A percentile compares a stretch with the other conserved stretches of the same genome.
phyloP scores from a whole-genome alignment of 768 basidiomycete genomes.

The Paxillus ammoniavirescens region DNA sequence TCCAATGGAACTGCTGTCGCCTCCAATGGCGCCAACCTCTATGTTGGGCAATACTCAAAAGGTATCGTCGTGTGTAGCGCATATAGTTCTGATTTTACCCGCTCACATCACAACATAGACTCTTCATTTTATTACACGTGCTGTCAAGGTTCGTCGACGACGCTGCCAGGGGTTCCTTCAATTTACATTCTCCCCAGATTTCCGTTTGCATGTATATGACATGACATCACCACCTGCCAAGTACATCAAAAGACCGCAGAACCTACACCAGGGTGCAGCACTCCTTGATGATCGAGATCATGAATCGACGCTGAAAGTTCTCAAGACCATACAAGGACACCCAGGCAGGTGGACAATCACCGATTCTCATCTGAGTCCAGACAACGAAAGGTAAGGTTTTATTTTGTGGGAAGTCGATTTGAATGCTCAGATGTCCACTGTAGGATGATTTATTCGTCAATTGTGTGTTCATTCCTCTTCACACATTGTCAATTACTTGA shows the following conservation, averaged over 20 bases:
- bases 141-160: constrained; percentile 58
- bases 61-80: constrained; percentile 36
- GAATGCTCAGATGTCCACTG: constrained; percentile 3
- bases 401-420: constrained; percentile 48
- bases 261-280: constrained; percentile 14
- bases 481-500: constrained; percentile 3
- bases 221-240: constrained; percentile 49
- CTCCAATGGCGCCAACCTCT: constrained; percentile 68
- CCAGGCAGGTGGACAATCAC: constrained; percentile 92
- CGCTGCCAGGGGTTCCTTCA: not conserved
- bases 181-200: constrained; percentile 51
- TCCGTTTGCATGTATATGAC: constrained; percentile 86
- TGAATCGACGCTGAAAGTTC: constrained; percentile 44
- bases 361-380: constrained; percentile 86
- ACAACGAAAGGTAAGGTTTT: constrained; percentile 70
- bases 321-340: constrained; percentile 71
- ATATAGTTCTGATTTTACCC: constrained; percentile 4
- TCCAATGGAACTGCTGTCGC: constrained; percentile 79
- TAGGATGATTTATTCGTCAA: constrained; percentile 92
- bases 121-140: constrained; percentile 94
- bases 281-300: constrained; percentile 39
- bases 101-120: constrained; percentile 42
- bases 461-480: constrained; percentile 45
- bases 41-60: constrained; percentile 81
- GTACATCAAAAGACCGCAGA: constrained; percentile 15